A percentile compares a stretch with the other conserved stretches of the same genome.
phyloP scores from a whole-genome alignment of 768 basidiomycete genomes.

The Auricularia auricula-judae region DNA sequence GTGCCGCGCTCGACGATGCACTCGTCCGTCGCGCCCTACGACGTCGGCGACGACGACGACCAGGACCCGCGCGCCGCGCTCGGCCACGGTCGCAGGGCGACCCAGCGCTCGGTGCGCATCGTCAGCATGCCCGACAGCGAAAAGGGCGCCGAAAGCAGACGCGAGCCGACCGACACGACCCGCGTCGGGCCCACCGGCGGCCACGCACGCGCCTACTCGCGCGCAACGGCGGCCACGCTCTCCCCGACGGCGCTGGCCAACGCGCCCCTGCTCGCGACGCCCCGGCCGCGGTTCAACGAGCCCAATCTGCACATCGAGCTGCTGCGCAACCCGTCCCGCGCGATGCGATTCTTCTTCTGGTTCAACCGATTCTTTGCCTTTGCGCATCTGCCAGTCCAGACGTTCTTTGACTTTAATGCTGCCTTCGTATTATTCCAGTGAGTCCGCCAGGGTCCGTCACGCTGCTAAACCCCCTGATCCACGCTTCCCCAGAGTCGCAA shows the following conservation, averaged over 20 bases:
- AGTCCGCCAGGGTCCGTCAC: conserved; percentile 24
- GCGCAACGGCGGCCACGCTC: conserved; percentile 35
- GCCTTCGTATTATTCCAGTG: conserved; percentile 76
- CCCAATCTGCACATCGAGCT: conserved; percentile 58
- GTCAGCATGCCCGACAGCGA: conserved; percentile 32
- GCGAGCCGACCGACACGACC: conserved; percentile 28
- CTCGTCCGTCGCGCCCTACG: conserved; percentile 5
- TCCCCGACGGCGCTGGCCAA: conserved; percentile 35
- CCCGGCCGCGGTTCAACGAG: conserved; percentile 50
- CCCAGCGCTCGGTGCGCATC: conserved; percentile 73
- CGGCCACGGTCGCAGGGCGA: conserved; percentile 60
- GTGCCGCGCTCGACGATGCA: conserved; percentile 51
- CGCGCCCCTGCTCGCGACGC: conserved; percentile 13
- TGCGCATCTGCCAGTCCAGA: conserved; percentile 63
- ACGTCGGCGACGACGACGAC: conserved; percentile 3
- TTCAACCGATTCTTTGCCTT: conserved; percentile 61
- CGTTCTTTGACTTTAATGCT: conserved; percentile 84
- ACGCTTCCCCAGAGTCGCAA: conserved; percentile 45
- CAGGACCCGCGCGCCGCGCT: conserved; percentile 14
- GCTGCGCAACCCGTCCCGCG: conserved; percentile 45
- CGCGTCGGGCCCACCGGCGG: conserved; percentile 21
- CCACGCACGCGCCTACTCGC: conserved; percentile 46
- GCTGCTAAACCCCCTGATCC: background rate
- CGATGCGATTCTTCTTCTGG: conserved; percentile 52
- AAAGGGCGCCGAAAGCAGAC: conserved; percentile 1